These are phyloP conservation scores for Lindgomyces ingoldianus DNA, from an alignment of 495 filamentous ascomycete genomes.

Conservation along the genomic window DNA sequence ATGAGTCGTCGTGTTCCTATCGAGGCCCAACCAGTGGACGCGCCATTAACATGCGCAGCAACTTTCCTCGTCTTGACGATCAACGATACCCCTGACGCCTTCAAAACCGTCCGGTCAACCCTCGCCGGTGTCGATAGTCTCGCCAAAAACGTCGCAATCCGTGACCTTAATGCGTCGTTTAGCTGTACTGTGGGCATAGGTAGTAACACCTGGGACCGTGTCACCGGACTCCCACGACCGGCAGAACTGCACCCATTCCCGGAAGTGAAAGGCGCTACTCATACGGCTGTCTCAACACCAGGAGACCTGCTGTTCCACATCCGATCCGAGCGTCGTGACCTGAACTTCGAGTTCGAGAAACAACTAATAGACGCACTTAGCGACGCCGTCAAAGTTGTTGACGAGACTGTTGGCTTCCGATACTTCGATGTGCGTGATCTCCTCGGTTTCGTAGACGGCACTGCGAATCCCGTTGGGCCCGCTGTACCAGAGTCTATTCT, in stretches of 20 bases:
- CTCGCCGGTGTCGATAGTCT: constrained; percentile 51
- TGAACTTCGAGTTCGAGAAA: constrained; percentile 60
- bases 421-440: constrained; percentile 63
- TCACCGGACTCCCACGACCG: constrained; percentile 52
- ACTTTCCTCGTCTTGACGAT: constrained; percentile 56
- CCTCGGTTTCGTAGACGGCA: constrained; percentile 62
- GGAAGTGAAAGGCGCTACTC: constrained; percentile 47
- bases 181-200: constrained; percentile 59
- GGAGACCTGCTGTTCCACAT: constrained; percentile 62
- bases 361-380: constrained; percentile 55
- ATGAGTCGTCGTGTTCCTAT: constrained; percentile 43
- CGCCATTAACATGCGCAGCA: constrained; percentile 53
- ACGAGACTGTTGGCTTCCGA: constrained; percentile 59
- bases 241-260: constrained; percentile 56
- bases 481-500: constrained; percentile 51
- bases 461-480: constrained; percentile 58
- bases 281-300: constrained; percentile 49
- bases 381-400: constrained; percentile 50
- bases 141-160: constrained; percentile 57
- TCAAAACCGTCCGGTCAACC: constrained; percentile 49
- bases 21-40: constrained; percentile 52
- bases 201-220: constrained; percentile 51
- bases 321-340: constrained; percentile 57
- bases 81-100: constrained; percentile 41
- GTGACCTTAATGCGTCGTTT: constrained; percentile 53